These are phyloP conservation scores for Kwoniella bestiolae DNA, from an alignment of 768 basidiomycete genomes.

Conservation along the genomic window DNA sequence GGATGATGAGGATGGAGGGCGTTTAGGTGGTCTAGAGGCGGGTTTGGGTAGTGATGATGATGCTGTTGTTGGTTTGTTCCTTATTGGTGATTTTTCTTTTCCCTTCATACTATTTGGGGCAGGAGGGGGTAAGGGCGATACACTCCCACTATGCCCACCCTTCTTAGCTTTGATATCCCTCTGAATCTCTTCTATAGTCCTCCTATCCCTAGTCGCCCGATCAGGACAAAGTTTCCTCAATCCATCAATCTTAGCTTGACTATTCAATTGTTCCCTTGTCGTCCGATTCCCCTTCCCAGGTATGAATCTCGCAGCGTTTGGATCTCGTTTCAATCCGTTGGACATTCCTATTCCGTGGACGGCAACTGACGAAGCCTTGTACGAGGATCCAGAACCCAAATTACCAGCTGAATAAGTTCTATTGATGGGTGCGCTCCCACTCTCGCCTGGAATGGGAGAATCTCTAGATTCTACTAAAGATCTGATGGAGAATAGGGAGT, in stretches of 20 bases:
- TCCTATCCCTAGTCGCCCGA: constrained; percentile 37
- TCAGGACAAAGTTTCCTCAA: constrained; percentile 41
- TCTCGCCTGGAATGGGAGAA: constrained; percentile 5
- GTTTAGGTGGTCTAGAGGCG: not conserved
- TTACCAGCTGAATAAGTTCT: not conserved
- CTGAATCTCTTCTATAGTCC: constrained; percentile 47
- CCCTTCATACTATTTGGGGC: not conserved
- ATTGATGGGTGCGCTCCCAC: not conserved
- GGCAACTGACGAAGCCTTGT: not conserved
- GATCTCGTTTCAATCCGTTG: constrained; percentile 16
- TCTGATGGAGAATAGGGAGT: constrained; percentile 38
- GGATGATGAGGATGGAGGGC: constrained; percentile 18
- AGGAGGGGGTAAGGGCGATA: not conserved
- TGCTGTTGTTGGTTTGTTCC: not conserved
- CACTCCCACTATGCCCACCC: constrained; percentile 4
- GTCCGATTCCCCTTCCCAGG: not conserved
- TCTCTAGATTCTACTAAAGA: constrained; percentile 32
- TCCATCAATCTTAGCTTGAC: constrained; percentile 18
- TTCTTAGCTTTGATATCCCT: constrained; percentile 38
- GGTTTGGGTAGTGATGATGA: not conserved
- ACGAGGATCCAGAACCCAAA: not conserved
- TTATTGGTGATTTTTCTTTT: not conserved
- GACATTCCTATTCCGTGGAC: constrained; percentile 22
- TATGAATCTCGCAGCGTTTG: not conserved
- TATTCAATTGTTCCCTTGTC: constrained; percentile 19